Evolutionary conservation across 768 basidiomycete species (phyloP).

Genomic region (Suillus clintonianus): DNA sequence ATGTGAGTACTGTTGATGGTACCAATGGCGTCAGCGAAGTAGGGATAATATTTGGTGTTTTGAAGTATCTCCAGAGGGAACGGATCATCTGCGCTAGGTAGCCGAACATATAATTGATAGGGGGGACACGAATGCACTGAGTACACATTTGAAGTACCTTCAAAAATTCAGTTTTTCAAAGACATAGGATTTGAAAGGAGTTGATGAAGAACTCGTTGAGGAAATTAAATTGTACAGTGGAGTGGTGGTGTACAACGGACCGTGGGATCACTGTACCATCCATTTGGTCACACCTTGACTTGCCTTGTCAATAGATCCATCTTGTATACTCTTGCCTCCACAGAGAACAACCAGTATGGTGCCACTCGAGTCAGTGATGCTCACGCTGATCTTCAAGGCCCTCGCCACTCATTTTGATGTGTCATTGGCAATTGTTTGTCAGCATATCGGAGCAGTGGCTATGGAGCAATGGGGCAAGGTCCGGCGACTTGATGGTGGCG

Average conservation of each 20-base stretch:
- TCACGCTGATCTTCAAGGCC: background rate
- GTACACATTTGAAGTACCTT: background rate
- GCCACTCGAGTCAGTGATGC: background rate
- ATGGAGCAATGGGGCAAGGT: slow-evolving; percentile 3
- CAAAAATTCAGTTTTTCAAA: too few relatives aligned
- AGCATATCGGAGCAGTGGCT: background rate
- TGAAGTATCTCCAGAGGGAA: background rate
- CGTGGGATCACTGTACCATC: background rate
- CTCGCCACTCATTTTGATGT: background rate
- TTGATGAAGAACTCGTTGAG: background rate
- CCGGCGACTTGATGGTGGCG: background rate
- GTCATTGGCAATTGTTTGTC: background rate
- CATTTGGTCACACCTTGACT: background rate
- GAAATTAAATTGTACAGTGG: background rate
- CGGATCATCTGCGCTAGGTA: background rate
- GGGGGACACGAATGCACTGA: too few relatives aligned
- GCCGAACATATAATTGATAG: background rate
- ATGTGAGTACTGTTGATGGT: slow-evolving; percentile 11
- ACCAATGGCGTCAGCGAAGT: slow-evolving; percentile 8
- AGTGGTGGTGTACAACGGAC: background rate
- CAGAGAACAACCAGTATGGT: background rate
- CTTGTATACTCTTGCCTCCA: background rate
- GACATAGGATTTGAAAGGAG: background rate
- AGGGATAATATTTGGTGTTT: background rate
- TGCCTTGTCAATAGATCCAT: background rate